Evolutionary conservation across 441 rosid genomes (phyloP), one percentile per base, ranked within the genome.

Genomic region (Gossypium schwendimanii): DNA sequence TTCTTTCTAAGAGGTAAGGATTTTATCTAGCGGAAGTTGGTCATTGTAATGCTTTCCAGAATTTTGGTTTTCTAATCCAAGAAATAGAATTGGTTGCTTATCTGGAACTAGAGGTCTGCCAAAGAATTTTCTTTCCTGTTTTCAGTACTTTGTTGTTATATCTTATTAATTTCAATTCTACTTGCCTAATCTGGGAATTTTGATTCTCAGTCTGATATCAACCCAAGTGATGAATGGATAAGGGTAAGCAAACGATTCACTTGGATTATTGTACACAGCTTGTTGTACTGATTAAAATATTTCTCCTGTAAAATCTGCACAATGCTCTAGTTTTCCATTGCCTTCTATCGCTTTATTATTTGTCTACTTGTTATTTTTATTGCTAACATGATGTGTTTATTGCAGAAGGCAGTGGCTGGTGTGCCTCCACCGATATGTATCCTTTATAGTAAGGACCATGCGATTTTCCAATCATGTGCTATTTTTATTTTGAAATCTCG

Each of bases 351-450:
- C 73, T 75, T 33, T 33, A 33, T 77, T 21, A 20, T 74, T 59
- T 75, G 28, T 61, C 28, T 39, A 28, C 49, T 77, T 72, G 55
- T 52, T 78, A 60, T 61, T 39, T 61, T 70, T 8, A 62, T 71
- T 49, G 62, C 60, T 61, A 59, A 73, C 60, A 12, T 11, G 6
- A 53, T 78, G 47, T 64, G 53, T 64, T 69, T 53, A 31, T 73
- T 78, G 76, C 92, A 95, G 99, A 95, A 86, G 98, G 97, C 84
- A 21, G 90, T 89, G 97, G 91, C 89, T 72, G 98, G 98, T 75
- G 66, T 93, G 54, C 87, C 99, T 79, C 95, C 99, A 36, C 95
- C 90, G 79, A 91, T 88, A 81, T 64, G 97, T 93, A 91, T 90
- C 96, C 92, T 84, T 80, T 53, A 28, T 41, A 24, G 45, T 53